Evolutionary conservation across 345 rosid species (phyloP), one percentile per base, ranked within the genome.

Genomic region (Brassica nigra): DNA sequence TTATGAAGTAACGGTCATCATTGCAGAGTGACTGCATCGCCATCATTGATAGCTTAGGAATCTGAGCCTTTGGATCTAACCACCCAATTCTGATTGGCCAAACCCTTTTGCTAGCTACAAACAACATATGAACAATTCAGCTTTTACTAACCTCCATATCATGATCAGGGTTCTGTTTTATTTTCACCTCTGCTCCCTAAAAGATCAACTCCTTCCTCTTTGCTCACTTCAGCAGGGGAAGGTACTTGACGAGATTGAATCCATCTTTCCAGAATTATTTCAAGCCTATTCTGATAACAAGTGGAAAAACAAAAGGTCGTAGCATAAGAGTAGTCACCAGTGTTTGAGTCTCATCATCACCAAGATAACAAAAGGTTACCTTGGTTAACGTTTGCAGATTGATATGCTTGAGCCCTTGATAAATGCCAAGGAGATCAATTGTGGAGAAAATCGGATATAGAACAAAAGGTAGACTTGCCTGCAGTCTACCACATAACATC

Each of bases 321-420:
- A 55, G 16, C 49, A 28, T 8, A 3, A 16, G 16, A 23, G 16
- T 16, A 7, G 8, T 61, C 36, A 31, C 4, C 11, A 8, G 16
- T 36, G 15, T 54, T 36, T 3, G 2, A 6, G 18, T 64, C 59
- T 63, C 16, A 47, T 44, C 55, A 39, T 54, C 1, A 54, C 47
- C 8, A 57, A 77, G 29, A 57, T 36, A 28, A 49, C 2, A 55
- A 68, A 47, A 47, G 58, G 84, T 49, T 12, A 94, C 98, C 97
- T 92, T 94, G 15, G 94, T 92, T 74, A 94, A 79, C 64, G 97
- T 94, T 78, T 94, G 97, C 62, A 90, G 85, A 84, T 90, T 90
- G 62, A 94, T 88, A 80, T 94, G 86, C 85, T 88, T 86, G 62
- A 94, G 97, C 28, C 93, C 97, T 82, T 89, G 90, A 85, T 92